Base-by-base conservation (phyloP, 1,284 basidiomycete species). In the Boletus semigastroideus region DNA sequence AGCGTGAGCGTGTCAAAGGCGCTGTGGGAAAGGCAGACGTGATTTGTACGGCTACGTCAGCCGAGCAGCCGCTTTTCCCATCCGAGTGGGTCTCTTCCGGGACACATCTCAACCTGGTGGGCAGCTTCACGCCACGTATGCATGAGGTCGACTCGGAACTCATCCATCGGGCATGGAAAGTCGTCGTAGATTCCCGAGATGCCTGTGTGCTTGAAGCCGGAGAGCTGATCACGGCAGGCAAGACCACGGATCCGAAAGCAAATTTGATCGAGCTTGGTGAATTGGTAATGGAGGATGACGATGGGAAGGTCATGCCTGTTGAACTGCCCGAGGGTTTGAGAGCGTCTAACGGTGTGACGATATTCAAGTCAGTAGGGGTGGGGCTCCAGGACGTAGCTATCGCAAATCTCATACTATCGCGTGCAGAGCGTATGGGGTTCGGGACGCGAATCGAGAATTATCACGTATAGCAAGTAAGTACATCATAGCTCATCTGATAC, bases 121-220 rank as follows among this genome's bases (percentile, higher is more conserved):
- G 92, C n/a, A 90, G 87, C 49, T 94, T 91, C 64, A 93, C 79
- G 30, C 86, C 87, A 0, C 63, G 72, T 14, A 95, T 94, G 92
- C 78, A 77, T 49, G 92, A 95, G 63, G 78, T 91, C 8, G 84
- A 87, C 42, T 67, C 62, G 0, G 74, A 71, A 0, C 75, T 93
- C 16, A 68, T 94, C 20, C 64, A 69, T 41, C 71, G 80, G 1
- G 78, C 78, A 0, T 74, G 74, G 12, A 65, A 55, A 13, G 60
- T 92, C 14, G 72, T 90, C 0, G 90, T 94, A 0, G 92, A 94
- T 65, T 90, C 87, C 1, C 70, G 74, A 49, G 74, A 78, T 10
- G 89, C 87, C 3, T 92, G 89, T 60, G 59, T 74, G 17, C 62
- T 73, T 1, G 92, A 94, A 65, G 88, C 91, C 0, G 92, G 92